Percentiles rank a stretch among this genome's conserved stretches.
phyloP scores from a whole-genome alignment of 1,139 yeast species.

The Lodderomyces margitis region DNA sequence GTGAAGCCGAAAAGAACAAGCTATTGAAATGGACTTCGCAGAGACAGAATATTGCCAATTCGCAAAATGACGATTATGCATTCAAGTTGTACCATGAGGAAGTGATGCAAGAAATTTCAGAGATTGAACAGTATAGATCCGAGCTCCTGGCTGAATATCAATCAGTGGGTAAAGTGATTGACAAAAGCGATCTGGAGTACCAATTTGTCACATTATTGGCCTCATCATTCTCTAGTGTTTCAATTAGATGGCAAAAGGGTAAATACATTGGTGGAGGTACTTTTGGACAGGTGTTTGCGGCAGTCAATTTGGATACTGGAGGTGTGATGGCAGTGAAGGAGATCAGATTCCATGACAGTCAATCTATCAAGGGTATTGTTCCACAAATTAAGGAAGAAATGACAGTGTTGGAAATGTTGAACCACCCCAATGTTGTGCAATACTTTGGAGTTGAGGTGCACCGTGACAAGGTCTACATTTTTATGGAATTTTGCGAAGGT shows the following conservation, averaged over 20 bases:
- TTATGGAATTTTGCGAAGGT: constrained; percentile 97
- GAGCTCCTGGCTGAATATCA: constrained; percentile 48
- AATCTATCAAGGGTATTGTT: constrained; percentile 78
- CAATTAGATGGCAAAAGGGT: constrained; percentile 98
- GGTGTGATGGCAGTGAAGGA: constrained; percentile 97
- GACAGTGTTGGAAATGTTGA: constrained; percentile 92
- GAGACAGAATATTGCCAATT: constrained; percentile 47
- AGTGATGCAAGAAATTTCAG: constrained; percentile 56
- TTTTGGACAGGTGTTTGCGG: constrained; percentile 91
- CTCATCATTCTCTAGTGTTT: constrained; percentile 83
- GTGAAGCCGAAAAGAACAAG: constrained; percentile 68
- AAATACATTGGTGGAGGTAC: constrained; percentile 93
- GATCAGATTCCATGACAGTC: constrained; percentile 85
- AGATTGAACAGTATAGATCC: constrained; percentile 56
- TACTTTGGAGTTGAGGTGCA: constrained; percentile 97
- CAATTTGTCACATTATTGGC: constrained; percentile 85
- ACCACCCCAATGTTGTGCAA: constrained; percentile 95
- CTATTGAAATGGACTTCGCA: constrained; percentile 50
- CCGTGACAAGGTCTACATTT: constrained; percentile 89
- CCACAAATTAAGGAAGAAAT: constrained; percentile 93
- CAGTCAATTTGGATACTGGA: constrained; percentile 91
- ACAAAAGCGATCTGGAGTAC: constrained; percentile 82
- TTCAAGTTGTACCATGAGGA: constrained; percentile 56
- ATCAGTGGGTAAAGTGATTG: constrained; percentile 83
- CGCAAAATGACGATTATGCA: constrained; percentile 59